Base-by-base conservation (phyloP, 208 protist species). In the Wallacemonas rigidus region DNA sequence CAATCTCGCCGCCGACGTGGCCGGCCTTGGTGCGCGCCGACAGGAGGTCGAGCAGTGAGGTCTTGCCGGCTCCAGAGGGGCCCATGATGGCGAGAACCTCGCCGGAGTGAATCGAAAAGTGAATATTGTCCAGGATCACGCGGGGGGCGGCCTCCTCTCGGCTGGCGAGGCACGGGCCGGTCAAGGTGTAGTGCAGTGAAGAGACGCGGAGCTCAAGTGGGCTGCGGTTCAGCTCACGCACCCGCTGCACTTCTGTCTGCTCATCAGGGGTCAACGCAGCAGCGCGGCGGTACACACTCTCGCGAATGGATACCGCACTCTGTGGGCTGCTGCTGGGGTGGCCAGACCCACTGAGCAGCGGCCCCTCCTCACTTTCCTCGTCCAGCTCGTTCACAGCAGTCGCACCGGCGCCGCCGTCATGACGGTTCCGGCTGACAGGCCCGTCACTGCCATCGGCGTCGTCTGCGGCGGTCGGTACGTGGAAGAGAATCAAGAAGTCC, bases 81-180 rank as follows among this genome's bases (percentile, higher is more conserved):
- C 93, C 93, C 93, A 97, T 96, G 64, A 97, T 90, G 38, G 90
- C 94, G 17, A 97, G 69, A 54, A 95, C 86, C 56, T 95, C 89
- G 44, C 93, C 93, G 9, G 86, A 92, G 71, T 57, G 80, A 8
- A 95, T 86, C 11, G 75, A 80, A 64, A 97, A 88, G 69, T 83
- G 91, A 43, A 97, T 81, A 48, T 88, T 77, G 54, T 96, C 75
- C 17, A 97, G 74, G 62, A 97, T 87, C 17, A 69, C 65, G 38
- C 79, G 77, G 15, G 61, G 62, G 43, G 43, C 38, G 15, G 69
- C 55, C 17, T 86, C 73, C 41, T 64, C 60, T 26, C 45, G 65
- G 9, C 68, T 61, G 48, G 83, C 83, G 39, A 92, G 86, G 43
- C 79, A 41, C 6, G 87, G 81, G 0, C 65, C 60, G 1, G 67